Base-by-base conservation (phyloP, 1,284 basidiomycete species). In the Thecaphora thlaspeos region DNA sequence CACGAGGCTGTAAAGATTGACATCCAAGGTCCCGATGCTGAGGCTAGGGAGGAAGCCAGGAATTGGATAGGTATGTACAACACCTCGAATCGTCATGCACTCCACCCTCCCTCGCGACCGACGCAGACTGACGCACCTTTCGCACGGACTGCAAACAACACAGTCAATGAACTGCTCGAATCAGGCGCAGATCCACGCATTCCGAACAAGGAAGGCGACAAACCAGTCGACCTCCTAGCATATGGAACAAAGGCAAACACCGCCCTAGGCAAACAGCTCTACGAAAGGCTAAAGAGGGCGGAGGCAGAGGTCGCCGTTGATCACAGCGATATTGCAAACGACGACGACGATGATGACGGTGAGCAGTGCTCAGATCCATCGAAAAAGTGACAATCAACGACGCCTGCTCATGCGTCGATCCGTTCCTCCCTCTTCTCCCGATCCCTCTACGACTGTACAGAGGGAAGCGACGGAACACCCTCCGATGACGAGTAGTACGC, bases 1-100 rank as follows among this genome's bases (percentile, higher is more conserved):
- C 91, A 93, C 76, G 83, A 90, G 18, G 90, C 90, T 1, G 82
- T 89, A 17, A 78, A 80, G 53, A 80, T 87, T 50, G 65, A 63
- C 15, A 65, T 65, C 28, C 48, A 57, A 12, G 53, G 53, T 1
- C 51, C 48, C 15, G 54, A 51, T 1, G 62, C 43, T 0, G 51
- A 34, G 4, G 82, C 85, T 59, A 82, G 90, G 53, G 80, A 81
- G 7, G 85, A 86, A 38, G 79, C 85, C 9, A 81, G 89, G 26
- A 77, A 74, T 72, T 78, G 79, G 79, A 70, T 82, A 14, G 81
- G 81, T 81, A 55, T 51, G 79, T 75, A 3, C 4, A n/a, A n/a
- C n/a, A n/a, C n/a, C n/a, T n/a, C n/a, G n/a, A n/a, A n/a, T n/a
- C n/a, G n/a, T n/a, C n/a, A n/a, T n/a, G n/a, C n/a, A n/a, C n/a